A percentile compares a stretch with the other conserved stretches of the same genome.
Evolutionary conservation across 805 yeast genomes (phyloP).

Genomic region (Saccharomycopsis fibuligera): DNA sequence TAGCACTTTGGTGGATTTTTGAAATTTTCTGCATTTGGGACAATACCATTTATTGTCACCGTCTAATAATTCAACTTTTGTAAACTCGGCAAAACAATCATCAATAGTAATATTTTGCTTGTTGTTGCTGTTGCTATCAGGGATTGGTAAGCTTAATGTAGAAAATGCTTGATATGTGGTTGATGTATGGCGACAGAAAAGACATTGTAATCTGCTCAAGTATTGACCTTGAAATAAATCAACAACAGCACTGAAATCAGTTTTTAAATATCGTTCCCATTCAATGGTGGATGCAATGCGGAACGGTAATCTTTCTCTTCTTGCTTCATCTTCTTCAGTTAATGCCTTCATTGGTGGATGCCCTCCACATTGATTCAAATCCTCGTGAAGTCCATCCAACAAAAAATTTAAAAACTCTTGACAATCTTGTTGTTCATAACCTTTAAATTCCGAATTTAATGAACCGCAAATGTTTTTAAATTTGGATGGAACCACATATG

Average conservation of each 20-base stretch:
- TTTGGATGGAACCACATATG: constrained; percentile 49
- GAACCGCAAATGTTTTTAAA: constrained; percentile 67
- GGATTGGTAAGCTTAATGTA: constrained; percentile 74
- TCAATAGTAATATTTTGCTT: constrained; percentile 34
- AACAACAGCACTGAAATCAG: constrained; percentile 74
- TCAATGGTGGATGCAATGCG: constrained; percentile 81
- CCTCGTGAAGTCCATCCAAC: constrained; percentile 77
- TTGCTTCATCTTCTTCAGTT: constrained; percentile 63
- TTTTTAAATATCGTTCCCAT: constrained; percentile 81
- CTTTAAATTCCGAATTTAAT: constrained; percentile 56
- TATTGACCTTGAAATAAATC: constrained; percentile 87
- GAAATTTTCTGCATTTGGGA: constrained; percentile 60
- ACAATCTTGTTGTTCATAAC: constrained; percentile 77
- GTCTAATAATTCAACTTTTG: constrained; percentile 64
- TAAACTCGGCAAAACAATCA: constrained; percentile 73
- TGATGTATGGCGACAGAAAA: constrained; percentile 66
- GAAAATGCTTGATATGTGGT: constrained; percentile 84
- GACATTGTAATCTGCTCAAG: constrained; percentile 69
- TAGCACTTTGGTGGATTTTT: constrained; percentile 61
- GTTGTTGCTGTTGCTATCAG: constrained; percentile 33
- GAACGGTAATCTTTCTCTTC: constrained; percentile 66
- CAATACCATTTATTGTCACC: constrained; percentile 84
- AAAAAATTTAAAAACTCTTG: constrained; percentile 73
- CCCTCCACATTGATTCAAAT: constrained; percentile 61
- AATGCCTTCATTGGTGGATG: constrained; percentile 51